A percentile compares a stretch with the other conserved stretches of the same genome.
Evolutionary conservation across 106 monocot genomes (phyloP).

Genomic region (Dactylorhiza incarnata): DNA sequence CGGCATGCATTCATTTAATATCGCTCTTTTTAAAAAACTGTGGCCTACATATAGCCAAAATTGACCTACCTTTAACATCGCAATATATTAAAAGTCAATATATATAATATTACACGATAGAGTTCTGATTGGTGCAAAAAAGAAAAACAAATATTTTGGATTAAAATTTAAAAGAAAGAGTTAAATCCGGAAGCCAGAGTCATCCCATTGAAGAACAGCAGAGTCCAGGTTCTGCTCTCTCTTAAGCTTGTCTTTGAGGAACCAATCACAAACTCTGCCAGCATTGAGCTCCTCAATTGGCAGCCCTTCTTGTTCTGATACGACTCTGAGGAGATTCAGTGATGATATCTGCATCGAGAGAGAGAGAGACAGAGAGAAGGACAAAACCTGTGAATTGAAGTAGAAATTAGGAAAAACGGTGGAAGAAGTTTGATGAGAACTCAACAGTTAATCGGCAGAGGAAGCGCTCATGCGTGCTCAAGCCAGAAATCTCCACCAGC

Average conservation of each 20-base stretch:
- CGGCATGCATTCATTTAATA: no score
- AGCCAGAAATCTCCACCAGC: conserved; percentile 81
- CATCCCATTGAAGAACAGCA: conserved; percentile 87
- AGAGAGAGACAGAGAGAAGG: background rate
- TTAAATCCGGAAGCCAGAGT: conserved; percentile 34
- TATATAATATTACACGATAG: no score
- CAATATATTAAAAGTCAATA: no score
- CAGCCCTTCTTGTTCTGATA: conserved; percentile 83
- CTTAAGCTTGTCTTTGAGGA: conserved; percentile 88
- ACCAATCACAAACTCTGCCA: conserved; percentile 82
- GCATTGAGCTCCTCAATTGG: conserved; percentile 84
- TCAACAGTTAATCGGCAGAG: conserved; percentile 73
- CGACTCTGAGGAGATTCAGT: conserved; percentile 74
- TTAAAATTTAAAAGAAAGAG: background rate
- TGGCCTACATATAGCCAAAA: no score
- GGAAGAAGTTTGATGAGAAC: background rate
- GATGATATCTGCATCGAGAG: conserved; percentile 58
- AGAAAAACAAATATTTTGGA: background rate
- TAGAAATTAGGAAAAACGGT: background rate
- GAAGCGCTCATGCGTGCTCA: conserved; percentile 76
- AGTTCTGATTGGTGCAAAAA: no score
- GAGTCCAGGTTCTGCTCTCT: conserved; percentile 69
- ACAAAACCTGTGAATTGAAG: background rate
- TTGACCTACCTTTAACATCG: no score
- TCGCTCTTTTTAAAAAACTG: no score